phyloP scores from a whole-genome alignment of 352 stramenopile species.

The Phytophthora foliorum region DNA sequence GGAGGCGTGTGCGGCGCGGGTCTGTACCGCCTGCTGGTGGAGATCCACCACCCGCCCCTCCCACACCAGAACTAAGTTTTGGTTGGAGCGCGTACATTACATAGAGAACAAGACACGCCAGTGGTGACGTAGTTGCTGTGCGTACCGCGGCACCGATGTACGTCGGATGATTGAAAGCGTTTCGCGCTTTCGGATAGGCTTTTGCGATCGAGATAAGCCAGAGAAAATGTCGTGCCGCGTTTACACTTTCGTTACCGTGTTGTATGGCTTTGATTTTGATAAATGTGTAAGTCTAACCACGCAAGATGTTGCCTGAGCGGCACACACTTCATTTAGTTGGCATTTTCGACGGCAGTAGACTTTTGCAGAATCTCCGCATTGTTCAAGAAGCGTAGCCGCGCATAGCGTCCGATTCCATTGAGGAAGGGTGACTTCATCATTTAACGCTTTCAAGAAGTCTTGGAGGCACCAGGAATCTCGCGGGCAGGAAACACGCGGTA shows the following conservation, averaged over 20 bases:
- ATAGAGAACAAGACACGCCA: constrained; percentile 18
- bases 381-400: too few relatives aligned
- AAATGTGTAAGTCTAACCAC: too few relatives aligned
- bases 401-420: too few relatives aligned
- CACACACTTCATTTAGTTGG: too few relatives aligned
- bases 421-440: too few relatives aligned
- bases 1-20: constrained; percentile 38
- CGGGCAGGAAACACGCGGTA: too few relatives aligned
- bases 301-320: too few relatives aligned
- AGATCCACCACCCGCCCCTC: constrained; percentile 46
- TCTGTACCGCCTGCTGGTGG: constrained; percentile 41
- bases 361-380: too few relatives aligned
- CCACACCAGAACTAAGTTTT: constrained; percentile 15
- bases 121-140: neutral
- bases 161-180: constrained; percentile 14
- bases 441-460: too few relatives aligned
- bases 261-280: neutral
- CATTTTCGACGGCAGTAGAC: too few relatives aligned
- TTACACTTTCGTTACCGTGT: constrained; percentile 9
- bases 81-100: constrained; percentile 10
- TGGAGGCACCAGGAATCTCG: too few relatives aligned
- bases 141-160: constrained; percentile 7
- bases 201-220: constrained; percentile 10
- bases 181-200: constrained; percentile 17
- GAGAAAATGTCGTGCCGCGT: constrained; percentile 16